These are phyloP conservation scores for Dalbergia oliveri DNA, from an alignment of 306 rosid species.

Conservation along the genomic window DNA sequence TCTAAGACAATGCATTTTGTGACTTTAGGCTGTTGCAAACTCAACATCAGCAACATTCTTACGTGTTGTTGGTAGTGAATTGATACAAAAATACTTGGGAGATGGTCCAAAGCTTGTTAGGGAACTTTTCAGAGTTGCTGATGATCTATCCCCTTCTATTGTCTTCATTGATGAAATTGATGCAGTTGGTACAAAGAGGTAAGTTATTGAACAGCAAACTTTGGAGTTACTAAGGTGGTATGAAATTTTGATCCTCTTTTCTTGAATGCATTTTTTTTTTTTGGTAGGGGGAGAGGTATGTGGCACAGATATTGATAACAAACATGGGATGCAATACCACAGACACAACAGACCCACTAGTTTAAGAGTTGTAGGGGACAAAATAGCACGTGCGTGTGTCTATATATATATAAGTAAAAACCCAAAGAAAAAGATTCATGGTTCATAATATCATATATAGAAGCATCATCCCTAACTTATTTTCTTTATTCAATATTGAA, in stretches of 20 bases:
- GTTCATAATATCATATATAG: not conserved
- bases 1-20: conserved; percentile 38
- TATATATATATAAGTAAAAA: too few relatives aligned
- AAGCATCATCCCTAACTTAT: not conserved
- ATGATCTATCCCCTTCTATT: conserved; percentile 94
- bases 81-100: conserved; percentile 94
- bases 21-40: conserved; percentile 93
- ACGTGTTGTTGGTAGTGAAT: conserved; percentile 99
- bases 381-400: too few relatives aligned
- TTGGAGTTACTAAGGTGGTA: not conserved
- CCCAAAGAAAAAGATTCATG: not conserved
- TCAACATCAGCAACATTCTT: conserved; percentile 98
- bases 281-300: not conserved
- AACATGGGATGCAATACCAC: not conserved
- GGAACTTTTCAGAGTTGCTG: conserved; percentile 99
- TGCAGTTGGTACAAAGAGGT: conserved; percentile 98
- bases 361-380: not conserved
- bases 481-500: too few relatives aligned
- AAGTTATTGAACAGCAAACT: conserved; percentile 37
- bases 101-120: conserved; percentile 98
- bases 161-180: conserved; percentile 99
- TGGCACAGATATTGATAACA: too few relatives aligned
- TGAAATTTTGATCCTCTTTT: not conserved
- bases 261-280: not conserved
- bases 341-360: not conserved